A percentile compares a stretch with the other conserved stretches of the same genome.
phyloP scores from a whole-genome alignment of 2,329 filamentous ascomycete species.

The Aspergillus ochraceus region DNA sequence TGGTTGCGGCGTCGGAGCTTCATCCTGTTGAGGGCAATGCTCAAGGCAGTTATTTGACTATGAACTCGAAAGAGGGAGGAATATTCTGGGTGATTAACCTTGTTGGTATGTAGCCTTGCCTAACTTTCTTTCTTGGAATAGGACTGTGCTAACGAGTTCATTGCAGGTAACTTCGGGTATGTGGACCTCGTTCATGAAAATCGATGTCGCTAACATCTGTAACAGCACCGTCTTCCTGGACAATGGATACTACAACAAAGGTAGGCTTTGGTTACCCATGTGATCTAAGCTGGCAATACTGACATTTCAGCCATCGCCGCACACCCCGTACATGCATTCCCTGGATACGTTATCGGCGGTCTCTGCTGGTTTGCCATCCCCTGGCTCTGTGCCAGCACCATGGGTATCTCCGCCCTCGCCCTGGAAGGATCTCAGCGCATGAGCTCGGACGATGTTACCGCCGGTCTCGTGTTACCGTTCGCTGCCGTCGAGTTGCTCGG shows the following conservation, averaged over 20 bases:
- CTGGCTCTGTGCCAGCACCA: slow-evolving; percentile 83
- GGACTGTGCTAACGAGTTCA: slow-evolving; percentile 2
- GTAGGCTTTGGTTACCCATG: slow-evolving; percentile 1
- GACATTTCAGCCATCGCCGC: slow-evolving; percentile 70
- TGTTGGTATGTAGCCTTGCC: slow-evolving; percentile 69
- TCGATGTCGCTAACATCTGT: slow-evolving; percentile 24
- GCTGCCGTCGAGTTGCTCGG: slow-evolving; percentile 82
- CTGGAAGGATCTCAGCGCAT: slow-evolving; percentile 77
- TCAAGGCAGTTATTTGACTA: slow-evolving; percentile 80
- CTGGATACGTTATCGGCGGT: slow-evolving; percentile 84
- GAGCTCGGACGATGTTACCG: slow-evolving; percentile 70
- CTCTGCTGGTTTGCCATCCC: slow-evolving; percentile 91
- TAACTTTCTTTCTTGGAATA: background rate
- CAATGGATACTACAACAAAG: slow-evolving; percentile 86
- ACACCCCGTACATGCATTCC: slow-evolving; percentile 78
- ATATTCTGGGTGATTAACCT: slow-evolving; percentile 93
- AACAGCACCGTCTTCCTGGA: slow-evolving; percentile 74
- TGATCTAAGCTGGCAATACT: background rate
- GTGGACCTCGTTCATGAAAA: slow-evolving; percentile 1
- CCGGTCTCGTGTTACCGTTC: slow-evolving; percentile 81
- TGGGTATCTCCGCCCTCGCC: slow-evolving; percentile 79
- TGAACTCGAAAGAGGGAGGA: slow-evolving; percentile 75
- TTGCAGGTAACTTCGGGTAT: slow-evolving; percentile 31
- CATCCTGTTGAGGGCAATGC: slow-evolving; percentile 81
- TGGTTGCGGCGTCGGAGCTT: slow-evolving; percentile 64